These are phyloP conservation scores for Acanthamoeba triangularis DNA, from an alignment of 208 protist genomes.

Conservation along the genomic window DNA sequence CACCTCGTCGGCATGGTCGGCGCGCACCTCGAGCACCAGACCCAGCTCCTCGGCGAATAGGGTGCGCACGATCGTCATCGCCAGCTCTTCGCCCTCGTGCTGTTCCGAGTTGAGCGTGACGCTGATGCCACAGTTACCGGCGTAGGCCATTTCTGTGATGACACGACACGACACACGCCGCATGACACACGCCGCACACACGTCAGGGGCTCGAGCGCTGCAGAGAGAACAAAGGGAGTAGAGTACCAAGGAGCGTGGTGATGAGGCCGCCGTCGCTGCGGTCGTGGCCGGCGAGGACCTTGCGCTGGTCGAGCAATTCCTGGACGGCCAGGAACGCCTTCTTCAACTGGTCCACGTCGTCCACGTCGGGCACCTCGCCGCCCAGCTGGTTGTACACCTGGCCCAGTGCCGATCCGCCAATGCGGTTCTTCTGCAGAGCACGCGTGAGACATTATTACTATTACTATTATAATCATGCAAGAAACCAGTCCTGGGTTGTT, in stretches of 20 bases:
- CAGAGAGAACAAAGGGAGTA: background rate
- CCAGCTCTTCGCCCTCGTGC: slow-evolving; percentile 9
- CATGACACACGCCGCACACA: too few relatives aligned
- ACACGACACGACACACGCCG: background rate
- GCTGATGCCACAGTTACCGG: slow-evolving; percentile 88
- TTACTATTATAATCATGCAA: too few relatives aligned
- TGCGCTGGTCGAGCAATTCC: slow-evolving; percentile 75
- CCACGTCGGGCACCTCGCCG: slow-evolving; percentile 83
- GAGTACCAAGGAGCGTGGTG: slow-evolving; percentile 79
- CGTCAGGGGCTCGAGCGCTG: too few relatives aligned
- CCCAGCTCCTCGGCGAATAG: slow-evolving; percentile 91
- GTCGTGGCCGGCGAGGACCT: slow-evolving; percentile 86
- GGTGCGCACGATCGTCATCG: slow-evolving; percentile 78
- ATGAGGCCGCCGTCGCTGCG: slow-evolving; percentile 88
- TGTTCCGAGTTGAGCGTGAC: slow-evolving; percentile 64
- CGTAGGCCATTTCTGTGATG: slow-evolving; percentile 88
- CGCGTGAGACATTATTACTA: too few relatives aligned
- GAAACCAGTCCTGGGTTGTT: background rate
- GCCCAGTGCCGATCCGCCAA: slow-evolving; percentile 89
- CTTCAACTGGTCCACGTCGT: slow-evolving; percentile 75
- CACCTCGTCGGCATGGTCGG: slow-evolving; percentile 73
- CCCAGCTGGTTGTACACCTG: slow-evolving; percentile 90
- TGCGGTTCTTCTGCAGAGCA: slow-evolving; percentile 75
- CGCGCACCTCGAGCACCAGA: slow-evolving; percentile 87
- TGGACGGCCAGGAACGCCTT: slow-evolving; percentile 80